Evolutionary conservation across 148 eudicot genomes (phyloP).

Genomic region (Beta vulgaris): DNA sequence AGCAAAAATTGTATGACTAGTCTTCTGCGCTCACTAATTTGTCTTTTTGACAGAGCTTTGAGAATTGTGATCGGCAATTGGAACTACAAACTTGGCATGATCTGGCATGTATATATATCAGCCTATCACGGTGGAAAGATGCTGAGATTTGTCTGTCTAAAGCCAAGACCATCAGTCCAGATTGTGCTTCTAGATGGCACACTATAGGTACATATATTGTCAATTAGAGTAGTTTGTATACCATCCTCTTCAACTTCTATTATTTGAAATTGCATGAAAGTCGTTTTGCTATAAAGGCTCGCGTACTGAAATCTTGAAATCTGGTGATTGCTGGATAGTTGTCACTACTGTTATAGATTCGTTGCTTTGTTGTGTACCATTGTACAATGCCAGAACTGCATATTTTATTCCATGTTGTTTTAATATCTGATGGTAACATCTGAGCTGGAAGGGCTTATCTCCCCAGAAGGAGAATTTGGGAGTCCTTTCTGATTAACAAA

Average conservation of each 20-base stretch:
- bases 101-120: constrained; percentile 66
- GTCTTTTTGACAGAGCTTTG: constrained; percentile 39
- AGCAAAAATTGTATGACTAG: background rate
- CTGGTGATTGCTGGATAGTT: background rate
- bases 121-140: constrained; percentile 68
- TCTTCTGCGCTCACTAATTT: background rate
- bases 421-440: background rate
- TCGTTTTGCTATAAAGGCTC: background rate
- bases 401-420: background rate
- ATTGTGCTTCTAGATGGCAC: constrained; percentile 70
- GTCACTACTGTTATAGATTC: background rate
- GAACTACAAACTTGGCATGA: constrained; percentile 80
- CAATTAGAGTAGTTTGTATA: background rate
- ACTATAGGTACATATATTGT: constrained; percentile 45
- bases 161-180: constrained; percentile 48
- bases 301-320: background rate
- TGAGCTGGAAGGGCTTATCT: background rate
- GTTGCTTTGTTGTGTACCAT: background rate
- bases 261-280: background rate
- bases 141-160: constrained; percentile 79
- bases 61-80: constrained; percentile 38
- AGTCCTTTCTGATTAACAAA: constrained; percentile 2
- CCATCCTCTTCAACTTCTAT: background rate
- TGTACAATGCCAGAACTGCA: background rate
- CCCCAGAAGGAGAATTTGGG: background rate